Percentiles rank a stretch among this genome's conserved stretches.
Conservation (phyloP, 805 yeast species). For the Candida sanyiensis region DNA sequence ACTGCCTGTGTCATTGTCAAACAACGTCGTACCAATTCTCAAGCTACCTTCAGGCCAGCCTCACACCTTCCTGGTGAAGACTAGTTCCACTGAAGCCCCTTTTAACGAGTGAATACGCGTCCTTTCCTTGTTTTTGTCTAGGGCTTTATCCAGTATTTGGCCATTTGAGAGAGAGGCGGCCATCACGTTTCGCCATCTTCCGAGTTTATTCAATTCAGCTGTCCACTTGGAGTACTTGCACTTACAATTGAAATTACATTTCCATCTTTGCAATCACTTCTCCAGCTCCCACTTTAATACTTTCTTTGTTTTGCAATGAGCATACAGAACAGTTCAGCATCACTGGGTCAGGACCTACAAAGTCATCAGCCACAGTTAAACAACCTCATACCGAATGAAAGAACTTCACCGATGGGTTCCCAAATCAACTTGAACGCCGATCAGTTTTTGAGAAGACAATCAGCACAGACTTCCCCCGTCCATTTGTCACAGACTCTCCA, state of each 20-base stretch:
- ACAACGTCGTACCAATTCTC: neutral
- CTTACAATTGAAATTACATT: neutral
- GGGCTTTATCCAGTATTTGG: neutral
- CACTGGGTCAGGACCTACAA: conserved; percentile 7
- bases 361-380: conserved; percentile 9
- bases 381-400: conserved; percentile 16
- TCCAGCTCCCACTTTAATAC: neutral
- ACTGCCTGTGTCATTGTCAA: neutral
- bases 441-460: conserved; percentile 15
- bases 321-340: conserved; percentile 6
- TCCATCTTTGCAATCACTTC: neutral
- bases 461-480: conserved; percentile 23
- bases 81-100: neutral
- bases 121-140: neutral
- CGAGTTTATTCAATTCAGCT: too few species aligned
- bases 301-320: conserved; percentile 8
- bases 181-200: too few species aligned
- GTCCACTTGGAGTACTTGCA: neutral
- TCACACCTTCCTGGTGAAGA: conserved; percentile 1
- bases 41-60: neutral
- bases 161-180: too few species aligned
- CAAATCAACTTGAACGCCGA: conserved; percentile 13
- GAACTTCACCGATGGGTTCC: conserved; percentile 21
- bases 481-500: conserved; percentile 17
- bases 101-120: neutral